These are phyloP conservation scores for Penicillium canariense DNA, from an alignment of 495 filamentous ascomycete species.

Conservation along the genomic window DNA sequence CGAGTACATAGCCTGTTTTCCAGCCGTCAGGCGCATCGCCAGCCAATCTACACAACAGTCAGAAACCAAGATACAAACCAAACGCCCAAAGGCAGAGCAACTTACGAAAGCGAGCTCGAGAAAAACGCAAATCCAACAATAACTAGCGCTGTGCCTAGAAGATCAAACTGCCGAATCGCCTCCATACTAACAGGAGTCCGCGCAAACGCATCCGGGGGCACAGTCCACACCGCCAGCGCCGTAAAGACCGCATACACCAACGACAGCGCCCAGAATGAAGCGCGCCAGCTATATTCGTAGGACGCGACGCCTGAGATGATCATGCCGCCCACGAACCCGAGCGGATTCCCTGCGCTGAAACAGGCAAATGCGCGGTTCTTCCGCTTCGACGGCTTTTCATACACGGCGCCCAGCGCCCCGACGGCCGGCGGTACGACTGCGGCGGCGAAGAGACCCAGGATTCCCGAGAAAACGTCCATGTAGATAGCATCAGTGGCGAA, in stretches of 20 bases:
- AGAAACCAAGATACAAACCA: background rate
- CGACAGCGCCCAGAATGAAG: constrained; percentile 61
- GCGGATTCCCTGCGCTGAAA: constrained; percentile 67
- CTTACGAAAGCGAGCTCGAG: constrained; percentile 61
- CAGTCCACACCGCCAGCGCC: constrained; percentile 58
- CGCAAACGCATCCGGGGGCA: constrained; percentile 55
- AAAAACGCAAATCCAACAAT: constrained; percentile 65
- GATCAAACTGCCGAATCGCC: constrained; percentile 59
- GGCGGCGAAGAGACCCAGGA: constrained; percentile 61
- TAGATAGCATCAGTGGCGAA: constrained; percentile 62
- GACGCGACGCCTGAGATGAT: constrained; percentile 66
- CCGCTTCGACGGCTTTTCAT: constrained; percentile 56
- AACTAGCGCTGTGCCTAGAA: constrained; percentile 61
- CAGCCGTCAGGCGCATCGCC: constrained; percentile 59
- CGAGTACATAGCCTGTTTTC: constrained; percentile 62
- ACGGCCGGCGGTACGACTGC: constrained; percentile 66
- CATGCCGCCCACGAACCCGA: constrained; percentile 66
- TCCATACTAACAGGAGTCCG: constrained; percentile 46
- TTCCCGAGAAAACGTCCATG: constrained; percentile 61
- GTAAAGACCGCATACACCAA: constrained; percentile 61
- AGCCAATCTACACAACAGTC: constrained; percentile 36
- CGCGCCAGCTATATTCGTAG: constrained; percentile 66
- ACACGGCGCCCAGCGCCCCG: constrained; percentile 64
- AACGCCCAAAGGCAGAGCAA: constrained; percentile 1
- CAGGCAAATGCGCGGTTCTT: constrained; percentile 68